These are phyloP conservation scores for Sphagnum magellanicum DNA, from an alignment of 228 moss, liverwort and hornwort species.

Conservation along the genomic window DNA sequence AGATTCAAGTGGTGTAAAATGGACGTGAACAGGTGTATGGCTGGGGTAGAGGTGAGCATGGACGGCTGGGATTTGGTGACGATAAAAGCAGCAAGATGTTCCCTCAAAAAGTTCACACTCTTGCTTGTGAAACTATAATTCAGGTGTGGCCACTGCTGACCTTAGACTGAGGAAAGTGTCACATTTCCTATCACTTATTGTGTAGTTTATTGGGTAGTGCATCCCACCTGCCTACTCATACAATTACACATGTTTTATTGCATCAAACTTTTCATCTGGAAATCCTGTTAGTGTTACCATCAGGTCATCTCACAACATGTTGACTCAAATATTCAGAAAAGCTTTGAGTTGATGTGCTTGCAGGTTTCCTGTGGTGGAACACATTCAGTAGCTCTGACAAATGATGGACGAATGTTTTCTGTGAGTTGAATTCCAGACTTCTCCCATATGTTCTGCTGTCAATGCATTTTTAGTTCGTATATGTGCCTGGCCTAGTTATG, in stretches of 20 bases:
- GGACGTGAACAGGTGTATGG: slow-evolving; percentile 33
- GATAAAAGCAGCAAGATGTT: slow-evolving; percentile 63
- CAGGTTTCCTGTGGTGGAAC: slow-evolving; percentile 64
- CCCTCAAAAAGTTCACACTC: slow-evolving; percentile 33
- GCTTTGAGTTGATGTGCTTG: background rate
- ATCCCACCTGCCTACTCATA: too few relatives aligned
- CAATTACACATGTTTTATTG: too few relatives aligned
- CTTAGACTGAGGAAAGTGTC: too few relatives aligned
- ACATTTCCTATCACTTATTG: too few relatives aligned
- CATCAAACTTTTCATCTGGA: too few relatives aligned
- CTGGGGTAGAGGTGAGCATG: slow-evolving; percentile 68
- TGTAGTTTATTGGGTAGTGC: too few relatives aligned
- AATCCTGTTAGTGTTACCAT: too few relatives aligned
- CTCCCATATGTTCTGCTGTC: background rate
- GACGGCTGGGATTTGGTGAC: slow-evolving; percentile 58
- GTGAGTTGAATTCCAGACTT: slow-evolving; percentile 17
- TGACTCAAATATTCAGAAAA: too few relatives aligned
- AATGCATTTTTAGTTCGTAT: background rate
- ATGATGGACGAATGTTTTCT: slow-evolving; percentile 56
- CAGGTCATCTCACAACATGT: too few relatives aligned
- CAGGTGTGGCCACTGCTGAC: slow-evolving; percentile 20
- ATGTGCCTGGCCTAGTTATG: background rate
- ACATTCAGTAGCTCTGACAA: slow-evolving; percentile 48
- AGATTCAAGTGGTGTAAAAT: background rate
- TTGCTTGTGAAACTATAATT: slow-evolving; percentile 28